Conservation (phyloP, 768 basidiomycete species). For the Crepidotus variabilis region DNA sequence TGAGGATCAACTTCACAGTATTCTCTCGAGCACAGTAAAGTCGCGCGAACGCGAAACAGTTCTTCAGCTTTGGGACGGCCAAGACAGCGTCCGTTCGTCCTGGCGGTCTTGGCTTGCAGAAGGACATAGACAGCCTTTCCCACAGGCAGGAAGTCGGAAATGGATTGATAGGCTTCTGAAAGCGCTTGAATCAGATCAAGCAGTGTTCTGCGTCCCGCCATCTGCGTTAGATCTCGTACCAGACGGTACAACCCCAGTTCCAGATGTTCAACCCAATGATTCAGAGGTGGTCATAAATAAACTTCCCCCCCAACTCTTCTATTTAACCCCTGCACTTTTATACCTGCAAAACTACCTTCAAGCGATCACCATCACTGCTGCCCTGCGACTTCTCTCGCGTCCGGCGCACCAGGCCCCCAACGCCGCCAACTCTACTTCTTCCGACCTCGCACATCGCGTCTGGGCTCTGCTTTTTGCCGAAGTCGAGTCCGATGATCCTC, state of each 20-base stretch:
- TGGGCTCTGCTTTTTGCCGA: slow-evolving; percentile 65
- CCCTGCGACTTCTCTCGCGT: slow-evolving; percentile 53
- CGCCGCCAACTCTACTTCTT: slow-evolving; percentile 7
- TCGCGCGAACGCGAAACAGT: slow-evolving; percentile 51
- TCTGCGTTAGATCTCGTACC: not conserved
- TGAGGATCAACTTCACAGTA: slow-evolving; percentile 50
- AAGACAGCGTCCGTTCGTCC: slow-evolving; percentile 23
- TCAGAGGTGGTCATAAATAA: slow-evolving; percentile 25
- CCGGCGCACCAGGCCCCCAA: slow-evolving; percentile 23
- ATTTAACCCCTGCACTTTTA: slow-evolving; percentile 49
- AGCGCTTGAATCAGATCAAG: slow-evolving; percentile 33
- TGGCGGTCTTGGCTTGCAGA: slow-evolving; percentile 32
- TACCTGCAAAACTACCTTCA: slow-evolving; percentile 68
- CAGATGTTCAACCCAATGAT: not conserved
- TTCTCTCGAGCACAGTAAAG: slow-evolving; percentile 52
- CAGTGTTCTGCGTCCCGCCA: slow-evolving; percentile 34
- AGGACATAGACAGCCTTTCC: slow-evolving; percentile 2
- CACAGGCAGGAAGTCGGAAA: slow-evolving; percentile 10
- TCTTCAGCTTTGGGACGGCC: slow-evolving; percentile 44
- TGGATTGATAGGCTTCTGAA: slow-evolving; percentile 50
- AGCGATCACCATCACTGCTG: slow-evolving; percentile 62
- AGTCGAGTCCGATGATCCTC: slow-evolving; percentile 34
- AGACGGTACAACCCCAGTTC: slow-evolving; percentile 4
- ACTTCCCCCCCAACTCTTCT: slow-evolving; percentile 67
- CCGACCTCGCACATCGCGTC: slow-evolving; percentile 52